Conservation (phyloP, 2,329 filamentous ascomycete genomes). For the Microdochium bolleyi region DNA sequence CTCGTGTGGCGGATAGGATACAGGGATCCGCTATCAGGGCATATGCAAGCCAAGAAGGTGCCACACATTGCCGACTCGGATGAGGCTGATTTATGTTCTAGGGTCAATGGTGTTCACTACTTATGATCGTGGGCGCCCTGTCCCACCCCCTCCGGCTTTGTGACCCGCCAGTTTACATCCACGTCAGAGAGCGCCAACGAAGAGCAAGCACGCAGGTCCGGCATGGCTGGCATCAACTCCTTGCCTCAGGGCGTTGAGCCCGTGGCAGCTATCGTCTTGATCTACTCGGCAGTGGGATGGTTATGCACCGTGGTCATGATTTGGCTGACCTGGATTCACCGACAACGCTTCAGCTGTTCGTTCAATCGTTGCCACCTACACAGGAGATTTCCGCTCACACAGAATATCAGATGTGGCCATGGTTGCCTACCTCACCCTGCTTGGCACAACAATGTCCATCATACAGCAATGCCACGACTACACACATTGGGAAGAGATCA, state of each 20-base stretch:
- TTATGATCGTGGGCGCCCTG: background rate
- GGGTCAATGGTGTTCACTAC: background rate
- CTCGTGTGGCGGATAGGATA: background rate
- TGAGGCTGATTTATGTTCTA: background rate
- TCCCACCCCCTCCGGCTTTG: background rate
- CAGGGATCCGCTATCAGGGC: background rate
- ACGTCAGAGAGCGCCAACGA: background rate
- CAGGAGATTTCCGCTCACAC: slow-evolving; percentile 1
- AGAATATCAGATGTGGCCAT: slow-evolving; percentile 12
- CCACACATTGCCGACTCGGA: background rate
- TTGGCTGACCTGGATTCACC: slow-evolving; percentile 14
- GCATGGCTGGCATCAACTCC: slow-evolving; percentile 7
- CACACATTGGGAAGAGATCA: slow-evolving; percentile 9
- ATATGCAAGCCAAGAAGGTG: background rate
- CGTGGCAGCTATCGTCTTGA: slow-evolving; percentile 5
- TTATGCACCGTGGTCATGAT: slow-evolving; percentile 9
- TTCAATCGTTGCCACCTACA: background rate
- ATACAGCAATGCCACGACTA: slow-evolving; percentile 13
- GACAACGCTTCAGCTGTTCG: slow-evolving; percentile 14
- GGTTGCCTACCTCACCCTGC: slow-evolving; percentile 10
- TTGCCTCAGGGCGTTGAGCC: slow-evolving; percentile 7
- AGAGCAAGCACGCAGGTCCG: background rate
- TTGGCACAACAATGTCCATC: slow-evolving; percentile 14
- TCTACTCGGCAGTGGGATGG: slow-evolving; percentile 6
- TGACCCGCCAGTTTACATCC: background rate